A percentile compares a stretch with the other conserved stretches of the same genome.
Evolutionary conservation across 1,284 basidiomycete species (phyloP).

Genomic region (Microbotryum saponariae): DNA sequence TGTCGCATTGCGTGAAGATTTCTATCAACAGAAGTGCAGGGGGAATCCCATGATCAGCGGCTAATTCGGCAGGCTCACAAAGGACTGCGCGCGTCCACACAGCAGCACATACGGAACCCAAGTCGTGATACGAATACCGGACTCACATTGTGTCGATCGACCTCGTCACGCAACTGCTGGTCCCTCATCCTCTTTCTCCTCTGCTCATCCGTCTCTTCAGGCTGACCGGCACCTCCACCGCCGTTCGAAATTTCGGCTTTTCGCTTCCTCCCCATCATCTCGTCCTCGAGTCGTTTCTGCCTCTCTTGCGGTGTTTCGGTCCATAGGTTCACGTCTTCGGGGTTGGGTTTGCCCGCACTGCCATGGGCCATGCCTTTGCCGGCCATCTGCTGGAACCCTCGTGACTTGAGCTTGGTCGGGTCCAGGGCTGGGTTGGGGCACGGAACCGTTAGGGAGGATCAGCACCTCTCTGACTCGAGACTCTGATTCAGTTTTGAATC

Average conservation of each 20-base stretch:
- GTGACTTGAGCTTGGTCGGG: slow-evolving; percentile 60
- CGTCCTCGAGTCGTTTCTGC: slow-evolving; percentile 73
- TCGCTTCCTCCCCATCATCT: slow-evolving; percentile 72
- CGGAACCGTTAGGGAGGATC: neutral
- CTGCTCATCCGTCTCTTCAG: slow-evolving; percentile 44
- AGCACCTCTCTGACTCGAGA: neutral
- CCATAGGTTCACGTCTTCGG: slow-evolving; percentile 61
- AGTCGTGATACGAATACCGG: neutral
- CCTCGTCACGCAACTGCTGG: slow-evolving; percentile 55
- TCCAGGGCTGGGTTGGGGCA: slow-evolving; percentile 50
- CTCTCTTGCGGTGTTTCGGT: slow-evolving; percentile 86
- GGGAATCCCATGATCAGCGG: neutral
- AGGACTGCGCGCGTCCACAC: neutral
- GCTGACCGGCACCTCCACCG: slow-evolving; percentile 43
- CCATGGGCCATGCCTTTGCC: slow-evolving; percentile 34
- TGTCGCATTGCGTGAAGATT: slow-evolving; percentile 56
- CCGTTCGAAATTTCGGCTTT: slow-evolving; percentile 54
- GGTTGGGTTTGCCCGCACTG: slow-evolving; percentile 39
- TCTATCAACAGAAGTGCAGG: slow-evolving; percentile 44
- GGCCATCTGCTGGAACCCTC: slow-evolving; percentile 60
- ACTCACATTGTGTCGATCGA: slow-evolving; percentile 72
- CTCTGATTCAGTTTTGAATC: slow-evolving; percentile 32
- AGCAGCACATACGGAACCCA: neutral
- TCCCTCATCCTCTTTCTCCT: slow-evolving; percentile 56
- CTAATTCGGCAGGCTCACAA: neutral